Evolutionary conservation across 805 yeast species (phyloP).

Genomic region (Isabelozyma pseudorhagii): DNA sequence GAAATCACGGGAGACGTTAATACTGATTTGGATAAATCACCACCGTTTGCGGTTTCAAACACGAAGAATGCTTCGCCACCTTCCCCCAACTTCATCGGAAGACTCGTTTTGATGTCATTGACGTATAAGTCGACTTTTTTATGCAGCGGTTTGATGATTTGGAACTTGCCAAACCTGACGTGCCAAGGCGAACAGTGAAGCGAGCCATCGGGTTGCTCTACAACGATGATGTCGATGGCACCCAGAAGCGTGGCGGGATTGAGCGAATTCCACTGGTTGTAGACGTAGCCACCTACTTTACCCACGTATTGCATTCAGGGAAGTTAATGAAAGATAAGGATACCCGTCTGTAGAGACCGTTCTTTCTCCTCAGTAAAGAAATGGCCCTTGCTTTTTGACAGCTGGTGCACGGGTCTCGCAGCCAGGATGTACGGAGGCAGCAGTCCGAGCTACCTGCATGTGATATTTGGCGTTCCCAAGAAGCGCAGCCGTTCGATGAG

Average conservation of each 20-base stretch:
- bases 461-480: no score
- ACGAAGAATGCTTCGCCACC: slow-evolving; percentile 98
- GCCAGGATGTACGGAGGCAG: no score
- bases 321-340: no score
- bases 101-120: slow-evolving; percentile 73
- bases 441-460: no score
- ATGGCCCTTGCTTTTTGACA: no score
- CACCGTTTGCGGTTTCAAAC: slow-evolving; percentile 70
- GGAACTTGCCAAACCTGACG: slow-evolving; percentile 92
- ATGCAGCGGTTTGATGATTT: slow-evolving; percentile 88
- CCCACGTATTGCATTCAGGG: slow-evolving; percentile 88
- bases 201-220: slow-evolving; percentile 81
- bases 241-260: slow-evolving; percentile 96
- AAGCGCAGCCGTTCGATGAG: no score
- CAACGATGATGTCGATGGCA: slow-evolving; percentile 93
- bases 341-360: no score
- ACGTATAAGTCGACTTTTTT: slow-evolving; percentile 88
- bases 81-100: slow-evolving; percentile 96
- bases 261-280: slow-evolving; percentile 95
- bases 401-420: no score
- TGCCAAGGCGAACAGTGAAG: slow-evolving; percentile 94
- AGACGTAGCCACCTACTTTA: slow-evolving; percentile 89
- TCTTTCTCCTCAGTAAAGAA: no score
- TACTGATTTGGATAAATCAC: slow-evolving; percentile 66
- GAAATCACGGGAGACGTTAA: slow-evolving; percentile 85